Base-by-base conservation (phyloP, 352 stramenopile genomes). In the Phytophthora tentaculata region DNA sequence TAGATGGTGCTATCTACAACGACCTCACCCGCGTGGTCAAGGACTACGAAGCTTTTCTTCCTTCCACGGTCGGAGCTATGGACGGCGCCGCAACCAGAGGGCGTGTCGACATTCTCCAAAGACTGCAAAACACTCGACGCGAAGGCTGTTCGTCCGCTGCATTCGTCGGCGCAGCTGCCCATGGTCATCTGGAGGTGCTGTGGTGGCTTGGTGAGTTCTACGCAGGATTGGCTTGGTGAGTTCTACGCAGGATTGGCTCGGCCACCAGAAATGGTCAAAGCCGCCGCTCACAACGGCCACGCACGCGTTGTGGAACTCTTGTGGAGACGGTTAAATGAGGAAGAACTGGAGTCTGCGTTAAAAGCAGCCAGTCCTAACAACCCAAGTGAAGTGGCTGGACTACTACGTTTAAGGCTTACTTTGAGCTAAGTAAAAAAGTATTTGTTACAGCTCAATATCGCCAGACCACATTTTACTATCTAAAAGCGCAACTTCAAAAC, bases 201-300 rank as follows among this genome's bases (percentile, higher is more conserved):
- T 54, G 35, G 39, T 66, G 59, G 59, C 48, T 66, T 1, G 19
- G 41, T 20, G 24, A 60, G 20, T 54, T 54, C 19, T 66, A 59
- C 39, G 29, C 48, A 10, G 20, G 52, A 1, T 28, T 68, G 29
- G 35, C 53, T 22, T 17, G 32, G 20, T n/a, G n/a, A n/a, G n/a
- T 54, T 54, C 19, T 66, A 59, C 39, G 29, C 48, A 10, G 20
- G 52, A 1, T 28, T 68, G 29, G 35, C 53, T 22, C 22, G 32
- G 20, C 61, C 61, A 7, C 17, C n/a, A 8, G 53, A 68, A 24
- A 63, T 63, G 53, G 44, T 62, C 12, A 35, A 17, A 55, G 61
- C 52, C 39, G 61, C 61, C 9, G 61, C 53, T 28, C 22, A 5
- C 52, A 62, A 68, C 52, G 61, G 61, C 5, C 52, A 68, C 43